Evolutionary conservation across 2,329 filamentous ascomycete genomes (phyloP), one percentile per base, ranked within the genome.

Genomic region (Colletotrichum somersetense): DNA sequence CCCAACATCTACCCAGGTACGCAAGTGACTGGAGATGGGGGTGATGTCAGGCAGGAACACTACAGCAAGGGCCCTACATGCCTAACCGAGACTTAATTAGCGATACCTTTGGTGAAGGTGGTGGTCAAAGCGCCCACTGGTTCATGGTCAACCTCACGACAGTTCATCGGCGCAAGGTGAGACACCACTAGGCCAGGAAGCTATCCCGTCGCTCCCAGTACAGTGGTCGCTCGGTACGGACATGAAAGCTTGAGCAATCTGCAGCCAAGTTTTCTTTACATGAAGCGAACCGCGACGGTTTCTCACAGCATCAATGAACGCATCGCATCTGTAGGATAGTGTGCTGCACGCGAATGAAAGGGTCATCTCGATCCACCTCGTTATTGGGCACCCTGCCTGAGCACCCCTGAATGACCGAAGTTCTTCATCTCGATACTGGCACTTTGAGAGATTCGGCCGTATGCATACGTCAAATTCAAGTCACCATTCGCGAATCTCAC

Each of bases 401-500:
- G 30, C 8, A 57, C 40, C 56, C 65, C 48, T 53, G 35, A 55
- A 52, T 38, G 11, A 7, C 50, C 57, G 18, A 46, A 44, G 3
- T 26, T 42, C 26, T 38, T 62, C 56, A 59, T 53, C 56, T 67
- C 46, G 20, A 46, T n/a, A 67, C 44, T 26, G 46, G n/a, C 23
- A 58, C 20, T 30, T 3, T n/a, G n/a, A 26, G 40, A 48, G 6
- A 23, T 10, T 16, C 30, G 10, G 30, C 59, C 30, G 4, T 11
- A 7, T 11, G 8, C 8, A 35, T 16, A 30, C 38, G 23, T 48
- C 20, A 20, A 35, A 16, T 20, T 8, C n/a, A 42, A 23, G 56
- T 78, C 82, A 92, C 90, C 90, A 92, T 78, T 92, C 91, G 58
- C 90, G 81, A 64, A 92, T 85, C 68, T 87, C 85, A 0, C 90